Evolutionary conservation across 148 eudicot genomes (phyloP).

Genomic region (Salicornia ramosissima): DNA sequence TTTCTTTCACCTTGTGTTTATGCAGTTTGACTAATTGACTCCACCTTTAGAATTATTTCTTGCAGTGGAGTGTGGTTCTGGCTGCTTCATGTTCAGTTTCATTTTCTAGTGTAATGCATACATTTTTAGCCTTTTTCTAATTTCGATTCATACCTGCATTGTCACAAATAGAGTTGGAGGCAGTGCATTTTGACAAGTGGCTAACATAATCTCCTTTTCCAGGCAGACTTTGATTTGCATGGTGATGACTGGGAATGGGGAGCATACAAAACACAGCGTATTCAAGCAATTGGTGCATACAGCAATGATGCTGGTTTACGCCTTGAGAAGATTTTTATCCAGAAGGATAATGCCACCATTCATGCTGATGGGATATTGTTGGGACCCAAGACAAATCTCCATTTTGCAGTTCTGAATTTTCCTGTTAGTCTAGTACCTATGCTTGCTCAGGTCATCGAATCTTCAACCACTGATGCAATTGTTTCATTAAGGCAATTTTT

Average conservation of each 20-base stretch:
- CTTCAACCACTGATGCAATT: conserved; percentile 79
- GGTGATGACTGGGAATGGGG: conserved; percentile 99
- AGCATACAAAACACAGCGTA: conserved; percentile 85
- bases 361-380: conserved; percentile 96
- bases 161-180: not conserved
- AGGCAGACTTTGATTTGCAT: conserved; percentile 97
- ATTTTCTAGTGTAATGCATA: not conserved
- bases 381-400: conserved; percentile 94
- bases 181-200: not conserved
- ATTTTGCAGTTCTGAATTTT: conserved; percentile 96
- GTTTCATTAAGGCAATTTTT: conserved; percentile 80
- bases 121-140: not conserved
- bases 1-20: not conserved
- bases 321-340: conserved; percentile 93
- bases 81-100: not conserved
- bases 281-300: conserved; percentile 93
- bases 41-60: not conserved
- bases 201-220: conserved; percentile 18
- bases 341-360: conserved; percentile 93
- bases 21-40: not conserved
- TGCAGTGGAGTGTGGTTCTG: not conserved
- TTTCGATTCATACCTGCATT: not conserved
- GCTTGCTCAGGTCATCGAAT: conserved; percentile 84
- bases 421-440: conserved; percentile 97
- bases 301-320: conserved; percentile 97